phyloP scores from a whole-genome alignment of 2,329 filamentous ascomycete genomes.

The Neofusicoccum kwambonambiense region DNA sequence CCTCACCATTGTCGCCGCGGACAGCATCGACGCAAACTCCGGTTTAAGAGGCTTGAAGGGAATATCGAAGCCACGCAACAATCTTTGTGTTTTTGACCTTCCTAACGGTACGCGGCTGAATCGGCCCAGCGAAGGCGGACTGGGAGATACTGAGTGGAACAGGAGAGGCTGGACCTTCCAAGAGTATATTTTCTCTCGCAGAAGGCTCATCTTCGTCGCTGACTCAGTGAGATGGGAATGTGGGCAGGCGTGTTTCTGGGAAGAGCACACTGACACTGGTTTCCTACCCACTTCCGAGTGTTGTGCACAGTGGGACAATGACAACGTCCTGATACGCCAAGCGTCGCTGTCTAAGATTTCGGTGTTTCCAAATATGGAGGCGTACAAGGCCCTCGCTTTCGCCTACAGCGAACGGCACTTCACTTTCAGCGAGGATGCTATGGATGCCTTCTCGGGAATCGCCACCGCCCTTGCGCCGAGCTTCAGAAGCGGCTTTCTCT shows the following conservation, averaged over 20 bases:
- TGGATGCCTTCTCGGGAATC: not conserved
- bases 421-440: not conserved
- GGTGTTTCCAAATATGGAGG: not conserved
- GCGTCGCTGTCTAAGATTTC: not conserved
- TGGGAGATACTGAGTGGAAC: not conserved
- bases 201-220: not conserved
- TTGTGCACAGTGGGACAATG: not conserved
- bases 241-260: not conserved
- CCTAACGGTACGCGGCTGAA: not conserved
- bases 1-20: not conserved
- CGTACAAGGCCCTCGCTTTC: not conserved
- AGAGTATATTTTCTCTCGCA: not conserved
- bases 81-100: not conserved
- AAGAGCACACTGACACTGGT: not conserved
- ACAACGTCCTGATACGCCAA: not conserved
- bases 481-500: not conserved
- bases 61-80: not conserved
- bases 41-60: not conserved
- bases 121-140: not conserved
- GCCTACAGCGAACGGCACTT: not conserved
- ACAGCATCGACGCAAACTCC: not conserved
- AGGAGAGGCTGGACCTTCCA: conserved; percentile 7
- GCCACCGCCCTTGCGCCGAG: not conserved
- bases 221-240: not conserved
- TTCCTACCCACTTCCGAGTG: not conserved